A percentile compares a stretch with the other conserved stretches of the same genome.
These are phyloP conservation scores for Cordyceps militaris DNA, from an alignment of 2,329 filamentous ascomycete genomes.

Conservation along the genomic window DNA sequence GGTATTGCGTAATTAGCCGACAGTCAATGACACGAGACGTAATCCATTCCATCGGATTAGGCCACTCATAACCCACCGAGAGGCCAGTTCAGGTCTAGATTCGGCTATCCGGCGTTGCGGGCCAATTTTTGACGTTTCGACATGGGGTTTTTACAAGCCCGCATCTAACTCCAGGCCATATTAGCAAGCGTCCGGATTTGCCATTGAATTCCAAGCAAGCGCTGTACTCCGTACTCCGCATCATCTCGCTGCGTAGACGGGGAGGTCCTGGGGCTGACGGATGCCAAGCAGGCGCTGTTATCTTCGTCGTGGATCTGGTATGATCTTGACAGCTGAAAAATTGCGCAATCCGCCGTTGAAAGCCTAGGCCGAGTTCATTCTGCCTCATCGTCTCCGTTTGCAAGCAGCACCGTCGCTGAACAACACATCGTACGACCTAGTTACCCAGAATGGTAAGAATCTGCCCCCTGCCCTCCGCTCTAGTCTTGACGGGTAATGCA, in stretches of 20 bases:
- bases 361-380: background rate
- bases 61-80: background rate
- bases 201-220: background rate
- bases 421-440: constrained; percentile 5
- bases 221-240: background rate
- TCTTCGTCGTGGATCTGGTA: background rate
- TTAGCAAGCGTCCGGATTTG: background rate
- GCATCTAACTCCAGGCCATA: too few relatives aligned
- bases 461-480: background rate
- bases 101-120: background rate
- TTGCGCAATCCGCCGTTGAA: background rate
- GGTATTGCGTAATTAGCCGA: background rate
- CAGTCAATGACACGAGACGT: background rate
- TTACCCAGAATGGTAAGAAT: background rate
- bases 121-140: background rate
- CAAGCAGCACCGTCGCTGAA: background rate
- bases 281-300: background rate
- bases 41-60: background rate
- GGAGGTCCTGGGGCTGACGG: background rate
- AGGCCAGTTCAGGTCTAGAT: background rate
- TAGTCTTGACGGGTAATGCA: background rate
- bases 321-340: background rate
- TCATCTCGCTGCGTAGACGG: background rate
- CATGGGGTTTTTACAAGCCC: background rate
- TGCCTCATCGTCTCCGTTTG: background rate